phyloP scores from a whole-genome alignment of 768 basidiomycete species.

The Agrocybe pediades region DNA sequence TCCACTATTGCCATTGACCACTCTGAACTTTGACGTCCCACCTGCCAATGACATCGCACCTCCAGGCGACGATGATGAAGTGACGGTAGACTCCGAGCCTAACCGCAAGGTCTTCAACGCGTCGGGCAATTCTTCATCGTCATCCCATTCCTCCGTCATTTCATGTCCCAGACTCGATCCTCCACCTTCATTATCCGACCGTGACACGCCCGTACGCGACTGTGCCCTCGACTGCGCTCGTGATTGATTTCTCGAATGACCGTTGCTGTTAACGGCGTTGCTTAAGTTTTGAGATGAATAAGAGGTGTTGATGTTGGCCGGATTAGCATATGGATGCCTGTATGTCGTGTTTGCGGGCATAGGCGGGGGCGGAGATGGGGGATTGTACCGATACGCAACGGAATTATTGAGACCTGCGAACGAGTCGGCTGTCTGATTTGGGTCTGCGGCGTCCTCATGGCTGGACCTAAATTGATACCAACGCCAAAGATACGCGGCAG shows the following conservation, averaged over 20 bases:
- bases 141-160: neutral
- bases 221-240: neutral
- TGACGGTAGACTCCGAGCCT: slow-evolving; percentile 8
- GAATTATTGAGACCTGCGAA: slow-evolving; percentile 16
- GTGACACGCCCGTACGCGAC: neutral
- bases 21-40: slow-evolving; percentile 9
- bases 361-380: neutral
- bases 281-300: neutral
- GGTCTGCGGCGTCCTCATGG: neutral
- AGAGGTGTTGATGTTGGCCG: neutral
- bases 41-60: slow-evolving; percentile 1
- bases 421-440: slow-evolving; percentile 11
- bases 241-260: neutral
- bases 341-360: neutral
- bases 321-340: slow-evolving; percentile 4
- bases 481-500: too few relatives aligned
- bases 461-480: neutral
- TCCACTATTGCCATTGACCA: slow-evolving; percentile 14
- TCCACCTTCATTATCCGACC: neutral
- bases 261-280: neutral
- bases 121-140: slow-evolving; percentile 9
- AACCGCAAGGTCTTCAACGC: slow-evolving; percentile 7
- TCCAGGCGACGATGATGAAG: neutral
- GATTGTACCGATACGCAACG: slow-evolving; percentile 16
- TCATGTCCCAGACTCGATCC: neutral